Percentiles rank a stretch among this genome's conserved stretches.
phyloP scores from a whole-genome alignment of 2,329 filamentous ascomycete genomes.

The Aaosphaeria arxii region DNA sequence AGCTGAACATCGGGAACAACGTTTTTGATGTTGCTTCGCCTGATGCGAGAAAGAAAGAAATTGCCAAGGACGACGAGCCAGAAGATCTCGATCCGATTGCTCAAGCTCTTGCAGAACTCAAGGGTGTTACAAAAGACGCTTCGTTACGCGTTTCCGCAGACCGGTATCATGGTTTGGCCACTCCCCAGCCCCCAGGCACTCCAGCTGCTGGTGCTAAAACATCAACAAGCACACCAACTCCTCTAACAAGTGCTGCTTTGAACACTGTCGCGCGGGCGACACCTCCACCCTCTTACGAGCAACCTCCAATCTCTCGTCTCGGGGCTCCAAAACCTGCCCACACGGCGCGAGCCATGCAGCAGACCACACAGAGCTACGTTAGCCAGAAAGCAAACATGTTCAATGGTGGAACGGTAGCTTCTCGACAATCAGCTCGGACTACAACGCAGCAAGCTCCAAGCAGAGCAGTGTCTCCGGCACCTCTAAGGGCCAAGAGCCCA shows the following conservation, averaged over 20 bases:
- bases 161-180: conserved; percentile 88
- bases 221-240: conserved; percentile 42
- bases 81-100: conserved; percentile 82
- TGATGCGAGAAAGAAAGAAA: conserved; percentile 53
- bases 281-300: conserved; percentile 84
- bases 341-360: conserved; percentile 92
- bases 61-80: conserved; percentile 37
- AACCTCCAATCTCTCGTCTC: conserved; percentile 68
- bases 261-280: conserved; percentile 66
- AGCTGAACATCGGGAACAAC: conserved; percentile 92
- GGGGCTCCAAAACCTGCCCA: conserved; percentile 89
- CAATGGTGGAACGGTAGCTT: conserved; percentile 38
- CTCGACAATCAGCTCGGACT: conserved; percentile 59
- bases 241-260: conserved; percentile 43
- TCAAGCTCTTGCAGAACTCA: conserved; percentile 85
- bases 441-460: conserved; percentile 42
- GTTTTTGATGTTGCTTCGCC: conserved; percentile 89
- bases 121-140: conserved; percentile 79
- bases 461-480: conserved; percentile 63
- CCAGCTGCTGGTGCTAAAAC: conserved; percentile 38
- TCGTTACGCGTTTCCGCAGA: conserved; percentile 89
- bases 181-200: conserved; percentile 59
- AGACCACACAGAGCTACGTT: conserved; percentile 85
- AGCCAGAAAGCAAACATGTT: conserved; percentile 82
- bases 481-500: conserved; percentile 57